These are phyloP conservation scores for Parachaetomium inaequale DNA, from an alignment of 495 filamentous ascomycete genomes.

Conservation along the genomic window DNA sequence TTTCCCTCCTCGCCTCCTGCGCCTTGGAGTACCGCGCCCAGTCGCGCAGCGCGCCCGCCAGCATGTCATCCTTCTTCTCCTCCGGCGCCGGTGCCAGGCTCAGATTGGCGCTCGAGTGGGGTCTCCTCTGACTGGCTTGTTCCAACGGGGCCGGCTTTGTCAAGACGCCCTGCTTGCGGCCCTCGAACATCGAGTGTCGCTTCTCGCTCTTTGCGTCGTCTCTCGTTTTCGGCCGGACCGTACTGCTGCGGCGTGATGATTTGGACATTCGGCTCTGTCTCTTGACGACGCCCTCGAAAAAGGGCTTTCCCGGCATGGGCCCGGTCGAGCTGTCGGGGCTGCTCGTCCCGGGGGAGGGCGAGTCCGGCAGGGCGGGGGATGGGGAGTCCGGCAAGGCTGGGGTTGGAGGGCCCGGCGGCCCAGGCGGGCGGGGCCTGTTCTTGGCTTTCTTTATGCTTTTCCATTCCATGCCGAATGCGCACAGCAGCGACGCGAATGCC, in stretches of 20 bases:
- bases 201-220: not conserved
- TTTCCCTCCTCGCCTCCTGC: not conserved
- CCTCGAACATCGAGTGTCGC: not conserved
- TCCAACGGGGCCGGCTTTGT: constrained; percentile 2
- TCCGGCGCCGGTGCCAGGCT: not conserved
- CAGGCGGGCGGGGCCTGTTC: constrained; percentile 15
- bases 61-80: not conserved
- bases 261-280: not conserved
- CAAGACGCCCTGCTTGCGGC: constrained; percentile 5
- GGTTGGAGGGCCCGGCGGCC: not conserved
- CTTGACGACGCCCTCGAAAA: constrained; percentile 3
- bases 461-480: constrained; percentile 58
- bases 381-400: not conserved
- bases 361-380: not conserved
- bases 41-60: constrained; percentile 2
- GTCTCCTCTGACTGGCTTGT: not conserved
- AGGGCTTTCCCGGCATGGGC: not conserved
- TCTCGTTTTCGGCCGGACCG: not conserved
- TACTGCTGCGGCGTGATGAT: not conserved
- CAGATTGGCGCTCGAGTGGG: not conserved
- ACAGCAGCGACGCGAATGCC: constrained; percentile 49
- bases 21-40: not conserved
- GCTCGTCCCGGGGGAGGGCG: not conserved
- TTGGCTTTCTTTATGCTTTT: constrained; percentile 52
- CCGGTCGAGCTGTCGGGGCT: not conserved